phyloP scores from a whole-genome alignment of 108 stramenopile genomes.

The Chaetoceros tenuissimus region DNA sequence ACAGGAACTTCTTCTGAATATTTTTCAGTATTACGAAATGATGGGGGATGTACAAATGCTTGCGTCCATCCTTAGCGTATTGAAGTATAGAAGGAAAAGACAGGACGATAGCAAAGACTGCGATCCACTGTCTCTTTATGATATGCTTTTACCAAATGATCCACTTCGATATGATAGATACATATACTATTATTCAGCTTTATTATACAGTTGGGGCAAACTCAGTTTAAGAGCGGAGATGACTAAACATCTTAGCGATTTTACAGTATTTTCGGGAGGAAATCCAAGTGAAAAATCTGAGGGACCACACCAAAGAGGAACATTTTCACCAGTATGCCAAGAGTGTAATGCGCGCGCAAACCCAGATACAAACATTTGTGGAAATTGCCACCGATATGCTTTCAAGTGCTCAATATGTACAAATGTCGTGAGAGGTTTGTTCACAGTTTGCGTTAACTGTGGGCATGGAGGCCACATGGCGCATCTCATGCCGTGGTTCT shows the following conservation, averaged over 20 bases:
- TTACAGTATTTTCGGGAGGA: background rate
- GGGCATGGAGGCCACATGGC: slow-evolving; percentile 61
- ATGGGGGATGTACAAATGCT: slow-evolving; percentile 75
- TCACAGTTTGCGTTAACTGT: slow-evolving; percentile 48
- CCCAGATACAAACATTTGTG: slow-evolving; percentile 35
- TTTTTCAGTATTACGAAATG: slow-evolving; percentile 61
- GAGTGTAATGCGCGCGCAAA: slow-evolving; percentile 33
- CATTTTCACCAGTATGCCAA: slow-evolving; percentile 26
- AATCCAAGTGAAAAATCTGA: background rate
- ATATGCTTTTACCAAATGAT: slow-evolving; percentile 39
- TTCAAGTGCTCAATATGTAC: slow-evolving; percentile 71
- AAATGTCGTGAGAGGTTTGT: slow-evolving; percentile 59
- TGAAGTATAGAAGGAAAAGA: slow-evolving; percentile 31
- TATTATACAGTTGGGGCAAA: slow-evolving; percentile 66
- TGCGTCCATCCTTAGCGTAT: slow-evolving; percentile 63
- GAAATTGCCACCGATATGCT: slow-evolving; percentile 44
- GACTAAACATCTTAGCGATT: slow-evolving; percentile 48
- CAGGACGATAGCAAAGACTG: slow-evolving; percentile 1
- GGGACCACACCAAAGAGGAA: background rate
- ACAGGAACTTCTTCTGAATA: slow-evolving; percentile 38
- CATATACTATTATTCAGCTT: slow-evolving; percentile 44
- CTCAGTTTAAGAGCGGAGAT: slow-evolving; percentile 57
- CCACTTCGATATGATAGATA: slow-evolving; percentile 59
- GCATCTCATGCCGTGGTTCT: slow-evolving; percentile 71
- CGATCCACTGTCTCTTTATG: slow-evolving; percentile 11